A percentile compares a stretch with the other conserved stretches of the same genome.
Conservation (phyloP, 371 early-diverging fungal species). For the Mortierella sp. region DNA sequence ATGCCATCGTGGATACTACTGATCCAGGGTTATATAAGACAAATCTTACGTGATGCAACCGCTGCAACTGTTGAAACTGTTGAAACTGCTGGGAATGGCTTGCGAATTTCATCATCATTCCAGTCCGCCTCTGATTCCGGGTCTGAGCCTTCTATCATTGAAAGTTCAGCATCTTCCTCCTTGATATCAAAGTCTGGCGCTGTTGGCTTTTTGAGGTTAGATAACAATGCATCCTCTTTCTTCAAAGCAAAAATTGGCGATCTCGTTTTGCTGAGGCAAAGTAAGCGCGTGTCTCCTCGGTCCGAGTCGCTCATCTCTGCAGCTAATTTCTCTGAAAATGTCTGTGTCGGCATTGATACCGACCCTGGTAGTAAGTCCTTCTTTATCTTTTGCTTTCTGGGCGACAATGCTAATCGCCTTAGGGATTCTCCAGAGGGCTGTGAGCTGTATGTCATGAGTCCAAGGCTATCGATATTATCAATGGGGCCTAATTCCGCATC, state of each 20-base stretch:
- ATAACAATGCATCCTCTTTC: too few species aligned
- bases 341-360: conserved; percentile 6
- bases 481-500: conserved; percentile 10
- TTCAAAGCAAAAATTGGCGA: not conserved
- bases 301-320: conserved; percentile 18
- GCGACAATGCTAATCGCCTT: conserved; percentile 36
- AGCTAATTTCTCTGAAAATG: conserved; percentile 28
- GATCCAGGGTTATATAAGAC: too few species aligned
- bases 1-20: not conserved
- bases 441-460: conserved; percentile 17
- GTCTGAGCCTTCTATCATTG: conserved; percentile 32
- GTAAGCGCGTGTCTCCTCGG: not conserved
- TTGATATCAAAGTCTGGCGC: not conserved
- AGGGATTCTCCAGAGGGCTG: conserved; percentile 34
- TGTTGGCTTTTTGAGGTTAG: too few species aligned
- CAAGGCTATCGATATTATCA: conserved; percentile 5
- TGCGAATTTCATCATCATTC: conserved; percentile 23
- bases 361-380: conserved; percentile 7
- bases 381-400: conserved; percentile 26
- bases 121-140: conserved; percentile 42
- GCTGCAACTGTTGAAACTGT: too few species aligned
- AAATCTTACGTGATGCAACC: too few species aligned
- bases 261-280: not conserved
- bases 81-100: not conserved
- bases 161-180: conserved; percentile 3